Conservation (phyloP, 2,329 filamentous ascomycete species). For the Conoideocrella luteorostrata region DNA sequence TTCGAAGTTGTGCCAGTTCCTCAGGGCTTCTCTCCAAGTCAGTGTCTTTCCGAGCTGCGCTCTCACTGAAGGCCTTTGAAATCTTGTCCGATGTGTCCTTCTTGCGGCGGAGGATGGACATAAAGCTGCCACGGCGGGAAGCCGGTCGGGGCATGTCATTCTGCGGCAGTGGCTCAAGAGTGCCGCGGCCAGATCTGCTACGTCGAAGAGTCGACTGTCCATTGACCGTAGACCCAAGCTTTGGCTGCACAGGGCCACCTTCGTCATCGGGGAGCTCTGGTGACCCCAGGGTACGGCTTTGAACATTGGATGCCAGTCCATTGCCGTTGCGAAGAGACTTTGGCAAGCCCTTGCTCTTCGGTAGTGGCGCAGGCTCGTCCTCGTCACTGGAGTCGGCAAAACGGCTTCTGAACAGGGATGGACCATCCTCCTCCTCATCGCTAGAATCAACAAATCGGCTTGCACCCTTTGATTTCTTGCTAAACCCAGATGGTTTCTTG, state of each 20-base stretch:
- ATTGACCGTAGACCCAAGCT: conserved; percentile 11
- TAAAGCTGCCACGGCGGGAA: conserved; percentile 42
- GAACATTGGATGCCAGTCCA: conserved; percentile 5
- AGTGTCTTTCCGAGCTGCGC: conserved; percentile 55
- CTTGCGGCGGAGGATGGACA: conserved; percentile 59
- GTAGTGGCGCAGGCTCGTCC: conserved; percentile 10
- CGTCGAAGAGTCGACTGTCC: conserved; percentile 25
- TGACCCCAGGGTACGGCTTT: conserved; percentile 29
- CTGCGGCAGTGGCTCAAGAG: conserved; percentile 19
- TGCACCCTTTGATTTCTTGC: conserved; percentile 31
- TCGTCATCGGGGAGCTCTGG: conserved; percentile 56
- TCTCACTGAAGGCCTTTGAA: conserved; percentile 48
- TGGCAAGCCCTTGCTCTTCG: conserved; percentile 26
- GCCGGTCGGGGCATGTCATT: conserved; percentile 8
- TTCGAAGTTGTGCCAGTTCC: conserved; percentile 43
- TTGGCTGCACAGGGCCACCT: conserved; percentile 32
- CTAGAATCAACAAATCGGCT: conserved; percentile 59
- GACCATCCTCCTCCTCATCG: conserved; percentile 43
- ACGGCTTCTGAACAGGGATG: conserved; percentile 44
- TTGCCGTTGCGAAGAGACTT: conserved; percentile 23
- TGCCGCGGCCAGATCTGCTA: conserved; percentile 36
- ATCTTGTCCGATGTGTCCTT: conserved; percentile 44
- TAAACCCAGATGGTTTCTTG: conserved; percentile 31
- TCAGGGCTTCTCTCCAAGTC: conserved; percentile 52
- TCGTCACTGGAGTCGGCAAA: conserved; percentile 39